Conservation (phyloP, 768 basidiomycete species). For the Boletus eberwhitei region DNA sequence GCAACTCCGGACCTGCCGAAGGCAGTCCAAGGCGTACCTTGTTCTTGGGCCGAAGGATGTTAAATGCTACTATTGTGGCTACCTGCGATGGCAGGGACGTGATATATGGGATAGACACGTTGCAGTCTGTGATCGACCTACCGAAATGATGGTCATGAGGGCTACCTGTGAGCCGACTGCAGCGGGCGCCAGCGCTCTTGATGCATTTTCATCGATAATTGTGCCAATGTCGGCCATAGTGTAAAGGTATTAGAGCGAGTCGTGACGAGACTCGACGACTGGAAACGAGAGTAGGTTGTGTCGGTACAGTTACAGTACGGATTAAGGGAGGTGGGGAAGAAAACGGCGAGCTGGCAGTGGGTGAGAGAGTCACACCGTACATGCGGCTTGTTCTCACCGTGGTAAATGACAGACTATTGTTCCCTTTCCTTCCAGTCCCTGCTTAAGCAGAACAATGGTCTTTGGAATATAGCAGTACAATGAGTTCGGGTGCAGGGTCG, state of each 20-base stretch:
- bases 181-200: slow-evolving; percentile 72
- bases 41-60: slow-evolving; percentile 83
- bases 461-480: neutral
- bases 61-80: slow-evolving; percentile 73
- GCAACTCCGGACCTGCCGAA: neutral
- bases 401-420: neutral
- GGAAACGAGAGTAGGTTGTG: slow-evolving; percentile 17
- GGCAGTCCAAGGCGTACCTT: slow-evolving; percentile 48
- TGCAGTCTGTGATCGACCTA: slow-evolving; percentile 36
- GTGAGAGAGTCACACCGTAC: neutral
- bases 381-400: neutral
- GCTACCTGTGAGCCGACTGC: slow-evolving; percentile 77
- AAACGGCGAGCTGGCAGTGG: too few species aligned
- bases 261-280: slow-evolving; percentile 8
- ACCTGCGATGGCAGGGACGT: slow-evolving; percentile 37
- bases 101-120: slow-evolving; percentile 5
- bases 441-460: neutral
- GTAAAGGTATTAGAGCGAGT: slow-evolving; percentile 15
- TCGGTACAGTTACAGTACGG: slow-evolving; percentile 14
- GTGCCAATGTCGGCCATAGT: slow-evolving; percentile 33
- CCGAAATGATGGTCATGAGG: slow-evolving; percentile 71
- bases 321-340: neutral
- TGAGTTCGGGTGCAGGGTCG: neutral
- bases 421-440: neutral
- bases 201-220: slow-evolving; percentile 33